phyloP scores from a whole-genome alignment of 345 rosid genomes.

The Jatropha curcas region DNA sequence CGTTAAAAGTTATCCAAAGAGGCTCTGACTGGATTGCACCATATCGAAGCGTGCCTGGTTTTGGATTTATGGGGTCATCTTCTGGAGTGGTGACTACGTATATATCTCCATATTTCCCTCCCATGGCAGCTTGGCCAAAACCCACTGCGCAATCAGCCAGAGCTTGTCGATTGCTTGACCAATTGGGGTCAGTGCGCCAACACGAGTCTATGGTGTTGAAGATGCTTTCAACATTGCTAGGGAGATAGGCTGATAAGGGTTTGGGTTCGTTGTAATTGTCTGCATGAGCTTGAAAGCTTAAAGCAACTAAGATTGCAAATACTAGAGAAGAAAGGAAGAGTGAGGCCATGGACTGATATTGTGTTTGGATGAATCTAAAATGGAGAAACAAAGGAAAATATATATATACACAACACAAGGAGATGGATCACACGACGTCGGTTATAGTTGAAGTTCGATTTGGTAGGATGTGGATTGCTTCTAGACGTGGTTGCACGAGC shows the following conservation, averaged over 20 bases:
- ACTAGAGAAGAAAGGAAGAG: not conserved
- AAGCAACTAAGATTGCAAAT: constrained; percentile 1
- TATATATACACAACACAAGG: not conserved
- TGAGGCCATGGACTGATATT: constrained; percentile 17
- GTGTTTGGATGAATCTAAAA: no score
- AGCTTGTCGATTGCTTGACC: constrained; percentile 25
- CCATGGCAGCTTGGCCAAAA: constrained; percentile 24
- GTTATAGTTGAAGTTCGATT: not conserved
- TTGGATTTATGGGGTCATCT: constrained; percentile 28
- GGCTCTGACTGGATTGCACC: constrained; percentile 25
- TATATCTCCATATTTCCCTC: constrained; percentile 22
- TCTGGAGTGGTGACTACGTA: constrained; percentile 21
- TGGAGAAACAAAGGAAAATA: no score
- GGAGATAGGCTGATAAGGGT: constrained; percentile 15
- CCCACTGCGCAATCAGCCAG: constrained; percentile 28
- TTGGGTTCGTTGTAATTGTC: constrained; percentile 3
- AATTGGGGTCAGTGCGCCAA: constrained; percentile 20
- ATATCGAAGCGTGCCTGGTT: constrained; percentile 27
- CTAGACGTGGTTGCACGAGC: constrained; percentile 26
- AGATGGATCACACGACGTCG: constrained; percentile 14
- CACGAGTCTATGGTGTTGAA: constrained; percentile 30
- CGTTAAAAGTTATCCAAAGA: constrained; percentile 26
- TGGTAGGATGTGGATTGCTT: not conserved
- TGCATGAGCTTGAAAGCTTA: not conserved
- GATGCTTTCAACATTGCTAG: not conserved